These are phyloP conservation scores for Stellera chamaejasme DNA, from an alignment of 345 rosid genomes.

Conservation along the genomic window DNA sequence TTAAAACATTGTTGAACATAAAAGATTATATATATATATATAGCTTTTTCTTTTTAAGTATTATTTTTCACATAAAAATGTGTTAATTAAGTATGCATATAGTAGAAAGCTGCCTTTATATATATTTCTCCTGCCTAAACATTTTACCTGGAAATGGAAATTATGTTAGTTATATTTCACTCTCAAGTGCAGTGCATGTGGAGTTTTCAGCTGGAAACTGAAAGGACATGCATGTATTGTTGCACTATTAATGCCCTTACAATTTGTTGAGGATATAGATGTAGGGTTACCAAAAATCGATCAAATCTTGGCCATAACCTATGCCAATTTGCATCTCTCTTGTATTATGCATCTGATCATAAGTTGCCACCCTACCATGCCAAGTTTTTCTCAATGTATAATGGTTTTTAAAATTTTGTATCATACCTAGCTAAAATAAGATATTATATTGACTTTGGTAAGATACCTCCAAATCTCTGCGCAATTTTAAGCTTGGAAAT, in stretches of 20 bases:
- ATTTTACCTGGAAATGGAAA: constrained; percentile 5
- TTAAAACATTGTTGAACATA: too few species aligned
- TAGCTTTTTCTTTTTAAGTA: too few species aligned
- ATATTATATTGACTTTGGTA: too few species aligned
- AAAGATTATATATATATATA: too few species aligned
- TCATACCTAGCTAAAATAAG: not conserved
- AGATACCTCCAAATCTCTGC: too few species aligned
- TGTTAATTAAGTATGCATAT: too few species aligned
- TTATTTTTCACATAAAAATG: too few species aligned
- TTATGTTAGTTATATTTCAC: not conserved
- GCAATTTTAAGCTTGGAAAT: too few species aligned
- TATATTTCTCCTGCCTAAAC: not conserved
- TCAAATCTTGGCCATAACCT: constrained; percentile 6
- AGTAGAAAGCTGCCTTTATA: too few species aligned
- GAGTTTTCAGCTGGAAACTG: constrained; percentile 11
- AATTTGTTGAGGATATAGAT: constrained; percentile 9
- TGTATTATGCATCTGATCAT: not conserved
- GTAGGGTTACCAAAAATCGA: constrained; percentile 5
- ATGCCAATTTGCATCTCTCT: constrained; percentile 12
- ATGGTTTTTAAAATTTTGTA: constrained; percentile 8
- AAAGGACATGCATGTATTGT: constrained; percentile 6
- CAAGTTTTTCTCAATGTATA: constrained; percentile 5
- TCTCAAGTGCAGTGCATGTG: not conserved
- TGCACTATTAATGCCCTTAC: constrained; percentile 8
- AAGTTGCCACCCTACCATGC: constrained; percentile 8